Evolutionary conservation across 164 flowering plant genomes (phyloP).

Genomic region (Tetrastigma voinierianum): DNA sequence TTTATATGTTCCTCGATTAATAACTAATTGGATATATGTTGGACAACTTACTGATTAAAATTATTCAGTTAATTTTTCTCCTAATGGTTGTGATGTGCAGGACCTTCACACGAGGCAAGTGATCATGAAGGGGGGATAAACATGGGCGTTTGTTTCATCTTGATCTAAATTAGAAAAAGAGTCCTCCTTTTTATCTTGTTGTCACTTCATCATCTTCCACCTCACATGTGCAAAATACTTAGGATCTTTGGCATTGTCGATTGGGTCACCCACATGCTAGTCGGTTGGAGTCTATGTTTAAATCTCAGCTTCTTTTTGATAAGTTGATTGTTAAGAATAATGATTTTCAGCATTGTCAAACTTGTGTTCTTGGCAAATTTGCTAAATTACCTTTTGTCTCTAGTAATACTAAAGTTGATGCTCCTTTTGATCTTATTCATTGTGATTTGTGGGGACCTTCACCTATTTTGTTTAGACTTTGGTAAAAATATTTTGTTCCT

Average conservation of each 20-base stretch:
- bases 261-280: too few species aligned
- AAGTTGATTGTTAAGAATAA: too few species aligned
- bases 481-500: not conserved
- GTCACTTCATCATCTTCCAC: not conserved
- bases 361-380: too few species aligned
- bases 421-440: constrained; percentile 1
- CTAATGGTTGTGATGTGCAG: too few species aligned
- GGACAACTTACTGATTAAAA: too few species aligned
- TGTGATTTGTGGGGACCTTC: constrained; percentile 2
- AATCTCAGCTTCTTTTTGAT: too few species aligned
- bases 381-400: not conserved
- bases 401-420: not conserved
- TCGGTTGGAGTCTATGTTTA: too few species aligned
- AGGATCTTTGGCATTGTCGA: too few species aligned
- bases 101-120: not conserved
- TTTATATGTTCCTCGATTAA: too few species aligned
- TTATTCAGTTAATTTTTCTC: not conserved
- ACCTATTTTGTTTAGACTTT: not conserved
- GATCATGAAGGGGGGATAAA: not conserved
- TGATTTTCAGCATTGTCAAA: too few species aligned
- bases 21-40: not conserved
- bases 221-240: too few species aligned
- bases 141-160: not conserved
- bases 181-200: not conserved
- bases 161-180: not conserved